These are phyloP conservation scores for Fusarium robinianum DNA, from an alignment of 2,329 filamentous ascomycete genomes.

Conservation along the genomic window DNA sequence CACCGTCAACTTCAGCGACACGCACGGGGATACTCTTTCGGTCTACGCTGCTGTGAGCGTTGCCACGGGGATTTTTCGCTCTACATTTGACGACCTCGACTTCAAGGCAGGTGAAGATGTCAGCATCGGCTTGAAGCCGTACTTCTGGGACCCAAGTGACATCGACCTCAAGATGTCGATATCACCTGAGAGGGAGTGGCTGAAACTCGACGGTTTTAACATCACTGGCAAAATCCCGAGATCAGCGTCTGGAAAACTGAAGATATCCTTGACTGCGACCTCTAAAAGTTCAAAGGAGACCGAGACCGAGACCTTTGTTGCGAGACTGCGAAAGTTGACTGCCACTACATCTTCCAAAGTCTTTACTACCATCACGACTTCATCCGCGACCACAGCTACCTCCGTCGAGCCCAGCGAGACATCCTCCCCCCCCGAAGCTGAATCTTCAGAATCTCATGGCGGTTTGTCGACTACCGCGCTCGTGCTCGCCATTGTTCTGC, in stretches of 20 bases:
- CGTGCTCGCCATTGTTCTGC: constrained; percentile 51
- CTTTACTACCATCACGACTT: constrained; percentile 32
- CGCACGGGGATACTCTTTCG: constrained; percentile 61
- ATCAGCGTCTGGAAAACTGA: constrained; percentile 39
- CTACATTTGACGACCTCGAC: constrained; percentile 46
- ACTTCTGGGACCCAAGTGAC: constrained; percentile 48
- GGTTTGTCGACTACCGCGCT: constrained; percentile 42
- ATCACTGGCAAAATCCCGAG: constrained; percentile 49
- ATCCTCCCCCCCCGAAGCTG: constrained; percentile 19
- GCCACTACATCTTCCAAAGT: no score
- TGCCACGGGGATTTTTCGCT: constrained; percentile 46
- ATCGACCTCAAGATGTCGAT: constrained; percentile 45
- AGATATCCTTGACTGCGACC: constrained; percentile 39
- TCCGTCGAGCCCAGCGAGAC: constrained; percentile 28
- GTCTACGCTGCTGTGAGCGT: constrained; percentile 53
- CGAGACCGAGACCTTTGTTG: constrained; percentile 45
- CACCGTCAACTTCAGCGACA: constrained; percentile 63
- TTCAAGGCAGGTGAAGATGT: constrained; percentile 49
- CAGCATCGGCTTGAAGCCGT: constrained; percentile 48
- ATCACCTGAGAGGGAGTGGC: constrained; percentile 48
- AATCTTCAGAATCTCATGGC: constrained; percentile 18
- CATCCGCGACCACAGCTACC: constrained; percentile 26
- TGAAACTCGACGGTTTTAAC: constrained; percentile 45
- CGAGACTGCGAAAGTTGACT: constrained; percentile 43
- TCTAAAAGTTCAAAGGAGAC: constrained; percentile 41